These are phyloP conservation scores for Juncus effusus DNA, from an alignment of 176 grass and related monocot species.

Conservation along the genomic window DNA sequence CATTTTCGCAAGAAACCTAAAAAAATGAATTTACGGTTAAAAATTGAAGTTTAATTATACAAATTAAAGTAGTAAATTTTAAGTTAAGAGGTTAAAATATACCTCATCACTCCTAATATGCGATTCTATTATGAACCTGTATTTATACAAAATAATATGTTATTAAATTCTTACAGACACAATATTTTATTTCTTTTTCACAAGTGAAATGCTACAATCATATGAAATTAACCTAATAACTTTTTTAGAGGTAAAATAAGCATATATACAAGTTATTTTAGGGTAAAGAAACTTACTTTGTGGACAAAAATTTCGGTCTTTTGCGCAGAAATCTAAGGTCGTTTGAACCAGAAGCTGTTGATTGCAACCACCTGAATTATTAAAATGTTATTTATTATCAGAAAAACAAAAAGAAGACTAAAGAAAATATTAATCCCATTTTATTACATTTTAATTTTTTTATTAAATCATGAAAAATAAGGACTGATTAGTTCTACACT, in stretches of 20 bases:
- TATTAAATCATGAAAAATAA: not conserved
- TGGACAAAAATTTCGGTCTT: conserved; percentile 20
- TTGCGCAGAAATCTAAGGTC: conserved; percentile 10
- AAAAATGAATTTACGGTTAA: not conserved
- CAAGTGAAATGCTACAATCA: conserved; percentile 5
- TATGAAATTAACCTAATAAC: not conserved
- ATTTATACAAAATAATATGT: conserved; percentile 20
- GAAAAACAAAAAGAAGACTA: too few relatives aligned
- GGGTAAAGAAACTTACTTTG: conserved; percentile 20
- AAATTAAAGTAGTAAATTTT: conserved; percentile 4
- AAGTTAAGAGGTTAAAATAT: conserved; percentile 22
- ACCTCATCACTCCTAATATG: conserved; percentile 34
- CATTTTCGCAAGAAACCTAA: conserved; percentile 30
- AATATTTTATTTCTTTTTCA: not conserved
- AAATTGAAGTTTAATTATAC: not conserved
- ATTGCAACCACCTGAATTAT: conserved; percentile 31
- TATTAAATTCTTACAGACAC: conserved; percentile 11
- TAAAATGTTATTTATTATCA: not conserved
- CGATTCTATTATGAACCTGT: conserved; percentile 33
- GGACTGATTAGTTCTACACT: too few relatives aligned
- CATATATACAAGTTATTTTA: not conserved
- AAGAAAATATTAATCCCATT: too few relatives aligned
- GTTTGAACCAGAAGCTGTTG: not conserved
- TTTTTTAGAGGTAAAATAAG: conserved; percentile 14
- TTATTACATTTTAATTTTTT: not conserved